Conservation (phyloP, 2,329 filamentous ascomycete genomes). For the Parastagonospora nodorum region DNA sequence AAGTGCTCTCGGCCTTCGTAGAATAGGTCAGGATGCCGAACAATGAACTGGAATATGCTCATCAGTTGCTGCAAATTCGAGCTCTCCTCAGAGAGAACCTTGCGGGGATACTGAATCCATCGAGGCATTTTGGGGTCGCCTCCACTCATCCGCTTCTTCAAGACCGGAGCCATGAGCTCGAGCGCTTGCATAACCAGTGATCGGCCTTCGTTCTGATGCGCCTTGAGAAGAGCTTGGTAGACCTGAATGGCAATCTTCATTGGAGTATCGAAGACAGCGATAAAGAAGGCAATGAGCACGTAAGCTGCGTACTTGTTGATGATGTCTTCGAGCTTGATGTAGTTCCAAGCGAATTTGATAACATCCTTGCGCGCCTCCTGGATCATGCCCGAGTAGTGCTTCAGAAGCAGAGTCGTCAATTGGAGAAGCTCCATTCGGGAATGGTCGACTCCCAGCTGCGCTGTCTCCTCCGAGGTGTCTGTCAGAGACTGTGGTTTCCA, state of each 20-base stretch:
- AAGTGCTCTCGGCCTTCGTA: constrained; percentile 95
- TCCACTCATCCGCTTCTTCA: constrained; percentile 80
- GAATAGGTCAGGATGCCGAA: constrained; percentile 89
- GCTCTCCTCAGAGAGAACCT: constrained; percentile 90
- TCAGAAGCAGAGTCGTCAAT: constrained; percentile 90
- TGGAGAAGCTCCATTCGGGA: constrained; percentile 95
- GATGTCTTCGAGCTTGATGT: constrained; percentile 92
- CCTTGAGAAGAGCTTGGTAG: constrained; percentile 86
- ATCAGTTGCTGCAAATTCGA: constrained; percentile 95
- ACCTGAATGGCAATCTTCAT: constrained; percentile 95
- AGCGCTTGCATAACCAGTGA: constrained; percentile 91
- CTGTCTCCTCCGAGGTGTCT: constrained; percentile 80
- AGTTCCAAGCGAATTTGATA: constrained; percentile 99
- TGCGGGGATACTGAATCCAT: constrained; percentile 88
- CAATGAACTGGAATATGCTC: constrained; percentile 95
- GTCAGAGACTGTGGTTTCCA: constrained; percentile 85
- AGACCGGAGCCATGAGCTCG: constrained; percentile 90
- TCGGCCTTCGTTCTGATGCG: constrained; percentile 93
- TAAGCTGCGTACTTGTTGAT: constrained; percentile 99
- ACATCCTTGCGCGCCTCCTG: constrained; percentile 95
- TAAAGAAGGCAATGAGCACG: constrained; percentile 96
- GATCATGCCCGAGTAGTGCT: constrained; percentile 86
- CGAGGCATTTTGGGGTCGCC: constrained; percentile 74
- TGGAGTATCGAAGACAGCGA: constrained; percentile 94
- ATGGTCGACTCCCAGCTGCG: constrained; percentile 88